These are phyloP conservation scores for Rhynchospora pubera DNA, from an alignment of 176 grass and related monocot species.

Conservation along the genomic window DNA sequence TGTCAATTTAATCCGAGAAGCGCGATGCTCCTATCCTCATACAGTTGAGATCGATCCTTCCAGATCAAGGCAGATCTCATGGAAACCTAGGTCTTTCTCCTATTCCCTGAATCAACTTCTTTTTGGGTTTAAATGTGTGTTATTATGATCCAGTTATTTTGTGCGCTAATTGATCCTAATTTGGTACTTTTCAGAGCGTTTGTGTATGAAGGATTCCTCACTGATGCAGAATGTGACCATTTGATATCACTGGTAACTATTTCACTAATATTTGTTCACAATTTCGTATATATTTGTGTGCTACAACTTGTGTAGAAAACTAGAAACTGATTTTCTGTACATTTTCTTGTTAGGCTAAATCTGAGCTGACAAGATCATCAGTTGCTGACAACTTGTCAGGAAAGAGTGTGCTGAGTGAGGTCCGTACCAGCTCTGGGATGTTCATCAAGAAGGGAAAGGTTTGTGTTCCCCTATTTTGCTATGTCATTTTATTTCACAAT, in stretches of 20 bases:
- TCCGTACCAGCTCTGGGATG: constrained; percentile 72
- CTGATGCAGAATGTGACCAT: constrained; percentile 80
- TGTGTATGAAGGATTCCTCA: constrained; percentile 77
- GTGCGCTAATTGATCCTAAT: not conserved
- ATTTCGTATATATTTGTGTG: not conserved
- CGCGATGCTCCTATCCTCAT: not conserved
- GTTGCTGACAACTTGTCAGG: constrained; percentile 74
- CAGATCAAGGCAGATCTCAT: constrained; percentile 73
- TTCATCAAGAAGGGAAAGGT: constrained; percentile 81
- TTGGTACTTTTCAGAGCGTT: constrained; percentile 41
- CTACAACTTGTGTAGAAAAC: not conserved
- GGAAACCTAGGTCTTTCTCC: constrained; percentile 58
- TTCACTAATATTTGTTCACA: not conserved
- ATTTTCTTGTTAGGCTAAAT: constrained; percentile 49
- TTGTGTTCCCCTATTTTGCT: not conserved
- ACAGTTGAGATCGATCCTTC: constrained; percentile 40
- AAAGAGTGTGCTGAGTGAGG: constrained; percentile 63
- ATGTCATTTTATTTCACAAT: not conserved
- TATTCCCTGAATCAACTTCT: not conserved
- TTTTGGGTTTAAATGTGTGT: not conserved
- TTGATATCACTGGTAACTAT: constrained; percentile 65
- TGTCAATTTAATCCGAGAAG: not conserved
- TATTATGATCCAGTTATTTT: constrained; percentile 15
- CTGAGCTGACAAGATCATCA: constrained; percentile 72
- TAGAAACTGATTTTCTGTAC: not conserved